phyloP scores from a whole-genome alignment of 345 rosid species.

The Arabidopsis thaliana region TAIR10.1 NC_003076.8:19680001-19680500 shows the following conservation, averaged over 20 bases:
- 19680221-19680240: neutral
- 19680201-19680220: neutral
- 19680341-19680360: neutral
- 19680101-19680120: neutral
- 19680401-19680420: neutral
- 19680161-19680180: neutral
- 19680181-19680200: neutral
- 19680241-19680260: neutral
- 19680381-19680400: neutral
- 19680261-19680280: neutral
- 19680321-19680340: conserved; percentile 3
- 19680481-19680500: neutral
- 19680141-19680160: neutral
- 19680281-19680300: neutral
- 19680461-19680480: neutral
- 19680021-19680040: neutral
- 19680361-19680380: neutral
- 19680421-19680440: neutral
- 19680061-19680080: neutral
- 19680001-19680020: conserved; percentile 3
- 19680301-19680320: neutral
- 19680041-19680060: neutral
- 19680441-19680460: neutral
- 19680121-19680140: neutral
- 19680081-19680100: neutral